A percentile compares a stretch with the other conserved stretches of the same genome.
phyloP scores from a whole-genome alignment of 2,329 filamentous ascomycete genomes.

The Aspergillus brunneoviolaceus region DNA sequence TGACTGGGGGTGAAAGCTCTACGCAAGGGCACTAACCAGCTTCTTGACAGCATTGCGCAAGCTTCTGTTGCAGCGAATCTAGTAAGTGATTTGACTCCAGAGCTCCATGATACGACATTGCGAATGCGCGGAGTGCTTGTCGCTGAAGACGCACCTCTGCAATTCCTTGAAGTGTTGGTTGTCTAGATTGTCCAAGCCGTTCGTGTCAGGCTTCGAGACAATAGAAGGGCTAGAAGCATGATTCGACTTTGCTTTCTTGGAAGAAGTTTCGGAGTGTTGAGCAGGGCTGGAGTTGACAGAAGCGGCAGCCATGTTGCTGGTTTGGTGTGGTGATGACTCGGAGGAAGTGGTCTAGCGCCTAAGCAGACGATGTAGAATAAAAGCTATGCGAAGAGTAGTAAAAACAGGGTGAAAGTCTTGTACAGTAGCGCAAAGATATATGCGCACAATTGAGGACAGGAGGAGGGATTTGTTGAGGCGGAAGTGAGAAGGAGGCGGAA shows the following conservation, averaged over 20 bases:
- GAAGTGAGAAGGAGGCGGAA: not conserved
- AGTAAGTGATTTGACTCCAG: slow-evolving; percentile 14
- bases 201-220: slow-evolving; percentile 41
- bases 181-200: slow-evolving; percentile 65
- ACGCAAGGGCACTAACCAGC: slow-evolving; percentile 62
- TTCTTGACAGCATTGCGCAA: slow-evolving; percentile 94
- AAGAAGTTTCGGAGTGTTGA: slow-evolving; percentile 62
- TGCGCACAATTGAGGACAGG: slow-evolving; percentile 4
- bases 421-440: not conserved
- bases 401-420: not conserved
- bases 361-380: not conserved
- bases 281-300: slow-evolving; percentile 63
- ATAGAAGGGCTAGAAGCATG: slow-evolving; percentile 51
- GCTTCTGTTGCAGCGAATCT: slow-evolving; percentile 57
- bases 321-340: slow-evolving; percentile 1
- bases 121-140: not conserved
- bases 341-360: not conserved
- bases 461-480: slow-evolving; percentile 8
- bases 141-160: slow-evolving; percentile 69
- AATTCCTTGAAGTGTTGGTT: slow-evolving; percentile 83
- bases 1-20: slow-evolving; percentile 4
- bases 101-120: not conserved
- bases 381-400: slow-evolving; percentile 9
- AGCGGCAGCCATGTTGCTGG: slow-evolving; percentile 60
- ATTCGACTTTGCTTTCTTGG: slow-evolving; percentile 64